These are phyloP conservation scores for Phellinidium pouzarii DNA, from an alignment of 1,284 basidiomycete species.

Conservation along the genomic window DNA sequence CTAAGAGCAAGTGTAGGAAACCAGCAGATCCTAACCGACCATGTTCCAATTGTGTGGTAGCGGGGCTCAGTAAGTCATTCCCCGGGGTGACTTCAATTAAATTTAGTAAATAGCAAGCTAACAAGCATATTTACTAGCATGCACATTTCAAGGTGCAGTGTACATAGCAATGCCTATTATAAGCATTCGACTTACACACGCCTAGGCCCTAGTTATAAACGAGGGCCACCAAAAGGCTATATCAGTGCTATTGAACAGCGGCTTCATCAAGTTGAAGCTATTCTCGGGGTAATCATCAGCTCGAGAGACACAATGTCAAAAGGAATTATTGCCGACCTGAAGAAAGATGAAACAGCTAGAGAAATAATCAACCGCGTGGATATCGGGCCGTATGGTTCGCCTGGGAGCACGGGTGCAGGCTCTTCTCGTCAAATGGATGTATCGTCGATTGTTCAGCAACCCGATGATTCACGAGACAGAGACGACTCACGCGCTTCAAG, in stretches of 20 bases:
- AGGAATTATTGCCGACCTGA: conserved; percentile 59
- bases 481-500: conserved; percentile 59
- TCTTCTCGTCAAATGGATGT: conserved; percentile 57
- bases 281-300: conserved; percentile 71
- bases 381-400: conserved; percentile 68
- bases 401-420: conserved; percentile 46
- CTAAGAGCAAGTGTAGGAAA: conserved; percentile 80
- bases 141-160: conserved; percentile 66
- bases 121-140: conserved; percentile 38
- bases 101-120: neutral
- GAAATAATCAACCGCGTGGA: conserved; percentile 70
- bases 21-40: conserved; percentile 41
- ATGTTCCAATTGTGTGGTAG: conserved; percentile 64
- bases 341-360: conserved; percentile 60
- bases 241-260: conserved; percentile 85
- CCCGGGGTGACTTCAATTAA: neutral
- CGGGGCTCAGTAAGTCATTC: conserved; percentile 47
- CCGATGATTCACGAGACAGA: conserved; percentile 37
- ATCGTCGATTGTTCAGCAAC: conserved; percentile 62
- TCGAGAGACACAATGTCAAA: conserved; percentile 68
- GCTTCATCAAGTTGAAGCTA: conserved; percentile 83
- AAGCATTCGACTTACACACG: conserved; percentile 5
- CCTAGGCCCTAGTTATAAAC: conserved; percentile 72
- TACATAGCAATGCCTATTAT: neutral
- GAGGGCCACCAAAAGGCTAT: conserved; percentile 85